Evolutionary conservation across 768 basidiomycete species (phyloP).

Genomic region (Calocybe gangraenosa): DNA sequence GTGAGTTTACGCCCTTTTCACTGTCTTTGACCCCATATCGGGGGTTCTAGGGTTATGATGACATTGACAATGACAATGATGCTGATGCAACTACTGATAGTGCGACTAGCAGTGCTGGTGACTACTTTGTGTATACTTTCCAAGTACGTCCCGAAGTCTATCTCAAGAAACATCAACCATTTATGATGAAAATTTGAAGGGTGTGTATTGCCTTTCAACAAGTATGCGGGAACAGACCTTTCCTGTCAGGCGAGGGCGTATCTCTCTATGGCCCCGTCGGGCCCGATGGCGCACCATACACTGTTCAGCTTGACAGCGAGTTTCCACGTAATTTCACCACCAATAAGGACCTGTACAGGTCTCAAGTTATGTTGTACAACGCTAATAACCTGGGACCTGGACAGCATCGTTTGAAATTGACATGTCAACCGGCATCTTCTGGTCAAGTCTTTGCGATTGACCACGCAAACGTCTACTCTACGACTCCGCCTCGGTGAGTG

Average conservation of each 20-base stretch:
- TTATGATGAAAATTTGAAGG: background rate
- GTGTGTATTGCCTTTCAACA: background rate
- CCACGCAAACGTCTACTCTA: slow-evolving; percentile 11
- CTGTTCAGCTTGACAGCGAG: slow-evolving; percentile 30
- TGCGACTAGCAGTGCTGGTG: slow-evolving; percentile 26
- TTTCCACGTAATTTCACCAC: slow-evolving; percentile 16
- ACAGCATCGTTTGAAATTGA: slow-evolving; percentile 7
- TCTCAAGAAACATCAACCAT: background rate
- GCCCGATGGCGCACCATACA: slow-evolving; percentile 29
- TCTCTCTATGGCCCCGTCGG: slow-evolving; percentile 40
- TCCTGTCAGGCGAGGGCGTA: slow-evolving; percentile 36
- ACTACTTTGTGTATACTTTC: slow-evolving; percentile 33
- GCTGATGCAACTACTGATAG: slow-evolving; percentile 19
- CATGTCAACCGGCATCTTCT: slow-evolving; percentile 3
- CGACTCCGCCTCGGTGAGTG: slow-evolving; percentile 7
- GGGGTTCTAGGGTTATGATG: background rate
- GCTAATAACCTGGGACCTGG: slow-evolving; percentile 5
- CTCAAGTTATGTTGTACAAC: slow-evolving; percentile 25
- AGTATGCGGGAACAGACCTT: no score
- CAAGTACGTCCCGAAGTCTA: slow-evolving; percentile 23
- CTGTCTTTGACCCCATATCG: background rate
- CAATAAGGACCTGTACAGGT: slow-evolving; percentile 18
- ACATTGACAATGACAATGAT: background rate
- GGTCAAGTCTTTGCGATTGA: slow-evolving; percentile 12
- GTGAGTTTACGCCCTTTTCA: slow-evolving; percentile 16